These are phyloP conservation scores for Rhodamnia rubescens DNA, from an alignment of 345 rosid genomes.

Conservation along the genomic window DNA sequence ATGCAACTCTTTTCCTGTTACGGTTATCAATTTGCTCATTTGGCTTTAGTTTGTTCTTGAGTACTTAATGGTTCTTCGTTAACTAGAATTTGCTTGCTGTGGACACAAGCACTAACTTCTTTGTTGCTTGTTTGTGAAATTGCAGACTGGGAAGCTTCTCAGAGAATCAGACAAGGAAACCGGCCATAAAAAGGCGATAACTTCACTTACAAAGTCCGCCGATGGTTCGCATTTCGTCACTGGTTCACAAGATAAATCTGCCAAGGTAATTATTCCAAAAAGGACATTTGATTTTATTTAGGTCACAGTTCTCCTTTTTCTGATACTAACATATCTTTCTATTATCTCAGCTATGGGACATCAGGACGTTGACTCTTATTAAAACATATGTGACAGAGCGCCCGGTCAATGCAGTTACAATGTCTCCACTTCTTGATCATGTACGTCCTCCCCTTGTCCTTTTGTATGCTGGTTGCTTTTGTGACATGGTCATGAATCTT, in stretches of 20 bases:
- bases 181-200: constrained; percentile 78
- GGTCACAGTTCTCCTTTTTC: background rate
- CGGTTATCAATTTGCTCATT: background rate
- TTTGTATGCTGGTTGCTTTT: background rate
- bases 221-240: constrained; percentile 85
- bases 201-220: constrained; percentile 67
- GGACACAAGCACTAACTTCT: background rate
- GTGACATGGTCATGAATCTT: background rate
- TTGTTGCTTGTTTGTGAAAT: background rate
- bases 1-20: background rate
- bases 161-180: constrained; percentile 55
- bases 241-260: constrained; percentile 93
- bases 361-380: constrained; percentile 69
- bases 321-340: background rate
- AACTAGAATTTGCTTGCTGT: background rate
- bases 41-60: background rate
- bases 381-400: constrained; percentile 79
- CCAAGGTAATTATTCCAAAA: constrained; percentile 39
- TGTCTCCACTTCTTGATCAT: constrained; percentile 96
- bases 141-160: constrained; percentile 81
- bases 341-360: constrained; percentile 76
- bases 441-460: constrained; percentile 24
- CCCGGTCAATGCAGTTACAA: constrained; percentile 94
- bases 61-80: background rate
- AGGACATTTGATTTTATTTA: background rate